Evolutionary conservation across 192 early-diverging fungal genomes (phyloP).

Genomic region (Coemansia sp.): DNA sequence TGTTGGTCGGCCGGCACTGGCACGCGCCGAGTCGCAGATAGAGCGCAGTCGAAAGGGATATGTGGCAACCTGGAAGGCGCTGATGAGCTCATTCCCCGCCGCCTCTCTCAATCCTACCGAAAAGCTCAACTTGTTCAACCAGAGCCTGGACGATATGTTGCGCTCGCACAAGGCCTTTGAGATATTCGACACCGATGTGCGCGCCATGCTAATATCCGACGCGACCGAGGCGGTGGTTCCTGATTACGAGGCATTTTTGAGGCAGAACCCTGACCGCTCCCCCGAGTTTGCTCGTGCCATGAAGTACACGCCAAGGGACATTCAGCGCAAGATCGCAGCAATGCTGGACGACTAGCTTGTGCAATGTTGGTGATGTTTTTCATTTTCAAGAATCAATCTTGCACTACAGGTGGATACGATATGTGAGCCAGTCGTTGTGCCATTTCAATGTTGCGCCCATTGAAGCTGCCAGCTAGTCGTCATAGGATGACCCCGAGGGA

Average conservation of each 20-base stretch:
- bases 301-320: slow-evolving; percentile 46
- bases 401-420: too few relatives aligned
- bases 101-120: slow-evolving; percentile 40
- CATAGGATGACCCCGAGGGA: slow-evolving; percentile 4
- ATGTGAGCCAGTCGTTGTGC: too few relatives aligned
- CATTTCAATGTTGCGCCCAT: neutral
- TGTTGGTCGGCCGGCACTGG: slow-evolving; percentile 37
- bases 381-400: neutral
- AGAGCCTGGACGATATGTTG: slow-evolving; percentile 47
- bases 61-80: slow-evolving; percentile 44
- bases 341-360: slow-evolving; percentile 47
- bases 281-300: slow-evolving; percentile 41
- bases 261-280: slow-evolving; percentile 45
- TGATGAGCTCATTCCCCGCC: slow-evolving; percentile 45
- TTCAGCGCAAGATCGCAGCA: slow-evolving; percentile 31
- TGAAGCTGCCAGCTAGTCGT: neutral
- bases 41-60: slow-evolving; percentile 48
- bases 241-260: slow-evolving; percentile 40
- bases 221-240: slow-evolving; percentile 40
- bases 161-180: slow-evolving; percentile 42
- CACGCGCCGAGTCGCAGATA: slow-evolving; percentile 38
- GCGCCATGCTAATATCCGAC: slow-evolving; percentile 37
- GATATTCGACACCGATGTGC: slow-evolving; percentile 43
- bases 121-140: slow-evolving; percentile 46
- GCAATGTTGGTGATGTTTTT: neutral